Percentiles rank a stretch among this genome's conserved stretches.
Conservation (phyloP, 352 stramenopile species). For the Lagenidium giganteum region DNA sequence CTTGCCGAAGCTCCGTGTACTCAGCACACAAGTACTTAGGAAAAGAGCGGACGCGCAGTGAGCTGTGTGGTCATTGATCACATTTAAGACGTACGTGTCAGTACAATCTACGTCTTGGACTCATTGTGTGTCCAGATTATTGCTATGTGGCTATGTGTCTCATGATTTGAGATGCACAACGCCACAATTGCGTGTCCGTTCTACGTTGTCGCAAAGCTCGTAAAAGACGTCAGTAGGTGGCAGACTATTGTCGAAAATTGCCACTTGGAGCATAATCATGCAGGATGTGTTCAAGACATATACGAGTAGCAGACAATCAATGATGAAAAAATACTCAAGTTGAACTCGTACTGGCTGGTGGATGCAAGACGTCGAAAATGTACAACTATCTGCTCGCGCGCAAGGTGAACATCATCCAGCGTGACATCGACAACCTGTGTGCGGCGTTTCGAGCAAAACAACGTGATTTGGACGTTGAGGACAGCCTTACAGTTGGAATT, state of each 20-base stretch:
- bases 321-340: no score
- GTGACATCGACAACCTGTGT: slow-evolving; percentile 4
- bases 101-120: no score
- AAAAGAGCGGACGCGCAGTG: no score
- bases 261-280: slow-evolving; percentile 2
- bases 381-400: background rate
- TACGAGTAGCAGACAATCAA: background rate
- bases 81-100: no score
- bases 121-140: no score
- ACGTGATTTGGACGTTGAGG: background rate
- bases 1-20: no score
- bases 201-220: background rate
- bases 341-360: no score
- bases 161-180: no score
- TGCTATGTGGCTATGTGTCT: no score
- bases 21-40: no score
- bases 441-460: background rate
- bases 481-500: background rate
- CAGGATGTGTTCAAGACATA: background rate
- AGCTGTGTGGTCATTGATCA: no score
- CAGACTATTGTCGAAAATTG: background rate
- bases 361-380: background rate
- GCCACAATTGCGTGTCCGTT: background rate
- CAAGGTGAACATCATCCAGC: slow-evolving; percentile 5
- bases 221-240: background rate